These are phyloP conservation scores for Penicillium hordei DNA, from an alignment of 2,329 filamentous ascomycete genomes.

Conservation along the genomic window DNA sequence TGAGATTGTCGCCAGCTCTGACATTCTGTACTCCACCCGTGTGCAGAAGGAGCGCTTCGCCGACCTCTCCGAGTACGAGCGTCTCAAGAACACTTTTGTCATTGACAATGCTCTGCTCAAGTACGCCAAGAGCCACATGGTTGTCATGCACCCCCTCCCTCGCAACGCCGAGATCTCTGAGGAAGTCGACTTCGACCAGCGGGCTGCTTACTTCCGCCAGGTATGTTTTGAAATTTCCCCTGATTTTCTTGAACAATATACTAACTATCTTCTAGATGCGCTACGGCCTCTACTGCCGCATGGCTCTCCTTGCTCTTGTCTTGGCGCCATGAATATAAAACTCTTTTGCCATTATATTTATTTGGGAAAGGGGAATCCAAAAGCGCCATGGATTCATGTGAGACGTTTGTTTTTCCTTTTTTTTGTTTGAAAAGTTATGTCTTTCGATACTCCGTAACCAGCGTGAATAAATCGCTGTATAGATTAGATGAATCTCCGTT, in stretches of 20 bases:
- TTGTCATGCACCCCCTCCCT: slow-evolving; percentile 93
- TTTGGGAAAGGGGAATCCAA: slow-evolving; percentile 15
- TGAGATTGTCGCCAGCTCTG: slow-evolving; percentile 80
- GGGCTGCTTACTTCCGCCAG: slow-evolving; percentile 98
- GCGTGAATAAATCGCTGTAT: slow-evolving; percentile 33
- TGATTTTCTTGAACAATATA: slow-evolving; percentile 7
- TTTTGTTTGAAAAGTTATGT: slow-evolving; percentile 34
- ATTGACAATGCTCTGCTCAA: slow-evolving; percentile 89
- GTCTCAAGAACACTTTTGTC: slow-evolving; percentile 82
- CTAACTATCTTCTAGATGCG: slow-evolving; percentile 71
- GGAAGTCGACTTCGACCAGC: slow-evolving; percentile 96
- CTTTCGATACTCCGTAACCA: slow-evolving; percentile 35
- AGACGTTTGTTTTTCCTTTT: slow-evolving; percentile 21
- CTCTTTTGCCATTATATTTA: slow-evolving; percentile 19
- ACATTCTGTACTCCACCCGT: slow-evolving; percentile 95
- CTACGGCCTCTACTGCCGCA: slow-evolving; percentile 95
- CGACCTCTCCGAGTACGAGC: slow-evolving; percentile 76
- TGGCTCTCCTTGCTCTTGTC: slow-evolving; percentile 93
- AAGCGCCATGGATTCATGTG: slow-evolving; percentile 25
- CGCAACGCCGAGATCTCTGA: slow-evolving; percentile 90
- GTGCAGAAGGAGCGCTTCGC: slow-evolving; percentile 96
- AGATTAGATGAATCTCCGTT: slow-evolving; percentile 41
- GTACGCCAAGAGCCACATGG: slow-evolving; percentile 87
- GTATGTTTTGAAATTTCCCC: slow-evolving; percentile 56
- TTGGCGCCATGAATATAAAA: slow-evolving; percentile 59